Evolutionary conservation across 2,329 filamentous ascomycete species (phyloP).

Genomic region (Dothidotthia symphoricarpi): DNA sequence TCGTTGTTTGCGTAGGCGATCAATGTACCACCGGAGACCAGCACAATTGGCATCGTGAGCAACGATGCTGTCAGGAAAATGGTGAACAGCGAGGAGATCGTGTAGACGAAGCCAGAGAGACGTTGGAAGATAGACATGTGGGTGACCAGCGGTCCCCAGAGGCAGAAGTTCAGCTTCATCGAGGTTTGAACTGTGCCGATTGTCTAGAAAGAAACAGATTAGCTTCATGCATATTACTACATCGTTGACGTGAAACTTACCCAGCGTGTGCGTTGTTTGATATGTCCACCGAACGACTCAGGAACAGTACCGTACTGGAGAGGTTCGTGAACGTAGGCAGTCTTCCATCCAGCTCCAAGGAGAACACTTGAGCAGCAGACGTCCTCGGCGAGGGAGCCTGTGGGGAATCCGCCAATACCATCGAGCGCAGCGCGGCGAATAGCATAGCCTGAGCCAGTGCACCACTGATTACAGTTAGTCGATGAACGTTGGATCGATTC

Average conservation of each 20-base stretch:
- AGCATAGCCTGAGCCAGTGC: constrained; percentile 63
- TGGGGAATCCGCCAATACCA: constrained; percentile 61
- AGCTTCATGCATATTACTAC: no score
- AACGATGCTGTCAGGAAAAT: constrained; percentile 7
- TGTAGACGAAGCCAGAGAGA: constrained; percentile 9
- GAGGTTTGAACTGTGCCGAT: constrained; percentile 21
- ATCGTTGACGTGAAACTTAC: constrained; percentile 3
- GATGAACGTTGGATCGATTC: background rate
- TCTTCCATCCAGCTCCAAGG: constrained; percentile 62
- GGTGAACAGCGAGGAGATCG: constrained; percentile 6
- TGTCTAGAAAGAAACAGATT: constrained; percentile 8
- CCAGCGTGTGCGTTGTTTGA: constrained; percentile 26
- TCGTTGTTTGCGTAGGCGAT: constrained; percentile 6
- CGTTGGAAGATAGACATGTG: constrained; percentile 8
- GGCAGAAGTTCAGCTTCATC: constrained; percentile 18
- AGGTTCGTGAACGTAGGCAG: constrained; percentile 41
- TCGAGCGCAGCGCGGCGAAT: constrained; percentile 60
- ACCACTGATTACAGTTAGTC: constrained; percentile 38
- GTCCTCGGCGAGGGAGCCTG: constrained; percentile 61
- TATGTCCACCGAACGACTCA: constrained; percentile 14
- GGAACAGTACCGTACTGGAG: constrained; percentile 25
- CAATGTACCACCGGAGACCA: constrained; percentile 5
- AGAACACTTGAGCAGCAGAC: constrained; percentile 59
- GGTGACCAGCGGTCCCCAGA: constrained; percentile 13
- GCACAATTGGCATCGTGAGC: constrained; percentile 8